Evolutionary conservation across 163 green algal species (phyloP).

Genomic region (Chlamydomonas reinhardtii): DNA sequence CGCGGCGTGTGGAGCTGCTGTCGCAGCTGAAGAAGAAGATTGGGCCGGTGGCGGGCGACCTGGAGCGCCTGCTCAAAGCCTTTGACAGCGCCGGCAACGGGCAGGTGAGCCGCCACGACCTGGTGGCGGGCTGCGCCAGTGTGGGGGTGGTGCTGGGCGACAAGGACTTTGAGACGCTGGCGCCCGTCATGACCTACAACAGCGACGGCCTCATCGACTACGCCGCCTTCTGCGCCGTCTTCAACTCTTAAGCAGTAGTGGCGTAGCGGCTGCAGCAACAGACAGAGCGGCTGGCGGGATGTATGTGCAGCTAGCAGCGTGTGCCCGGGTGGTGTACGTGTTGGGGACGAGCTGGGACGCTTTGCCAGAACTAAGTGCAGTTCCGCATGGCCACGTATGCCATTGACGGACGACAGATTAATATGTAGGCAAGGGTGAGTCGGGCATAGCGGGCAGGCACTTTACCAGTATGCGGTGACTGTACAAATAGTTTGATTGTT

Average conservation of each 20-base stretch:
- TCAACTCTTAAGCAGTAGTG: constrained; percentile 30
- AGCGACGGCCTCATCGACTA: constrained; percentile 48
- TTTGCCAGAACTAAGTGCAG: too few species aligned
- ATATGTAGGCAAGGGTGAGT: too few species aligned
- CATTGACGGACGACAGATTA: too few species aligned
- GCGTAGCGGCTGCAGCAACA: too few species aligned
- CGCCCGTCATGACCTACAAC: constrained; percentile 41
- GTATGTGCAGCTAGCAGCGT: too few species aligned
- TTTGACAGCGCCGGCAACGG: constrained; percentile 52
- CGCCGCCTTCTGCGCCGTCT: constrained; percentile 44
- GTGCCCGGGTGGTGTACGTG: too few species aligned
- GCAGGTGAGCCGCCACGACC: constrained; percentile 51
- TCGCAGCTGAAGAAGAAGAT: constrained; percentile 54
- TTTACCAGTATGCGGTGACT: too few species aligned
- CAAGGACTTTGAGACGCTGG: constrained; percentile 61
- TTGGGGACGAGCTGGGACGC: too few species aligned
- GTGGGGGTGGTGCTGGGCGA: constrained; percentile 71
- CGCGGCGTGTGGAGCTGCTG: constrained; percentile 29
- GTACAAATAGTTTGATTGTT: too few species aligned
- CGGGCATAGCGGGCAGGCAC: too few species aligned
- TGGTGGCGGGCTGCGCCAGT: constrained; percentile 65
- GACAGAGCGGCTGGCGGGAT: too few species aligned
- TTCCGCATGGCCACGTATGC: too few species aligned
- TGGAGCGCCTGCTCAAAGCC: constrained; percentile 42
- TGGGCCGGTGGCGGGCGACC: constrained; percentile 40